A percentile compares a stretch with the other conserved stretches of the same genome.
Conservation (phyloP, 1,139 yeast species). For the Nakaseomyces delphensis region DNA sequence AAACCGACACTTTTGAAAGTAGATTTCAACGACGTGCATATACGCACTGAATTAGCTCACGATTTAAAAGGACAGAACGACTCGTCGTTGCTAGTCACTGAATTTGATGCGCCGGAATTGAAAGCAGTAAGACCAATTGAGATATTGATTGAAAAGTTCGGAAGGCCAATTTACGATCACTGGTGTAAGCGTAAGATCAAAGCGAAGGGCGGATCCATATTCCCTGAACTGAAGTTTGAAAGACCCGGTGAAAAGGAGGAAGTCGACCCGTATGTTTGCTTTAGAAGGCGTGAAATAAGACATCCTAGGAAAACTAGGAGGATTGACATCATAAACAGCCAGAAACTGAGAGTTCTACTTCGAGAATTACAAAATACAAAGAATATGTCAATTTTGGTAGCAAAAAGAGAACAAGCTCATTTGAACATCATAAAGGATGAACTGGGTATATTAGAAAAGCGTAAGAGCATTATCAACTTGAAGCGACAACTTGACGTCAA, state of each 20-base stretch:
- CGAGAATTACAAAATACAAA: slow-evolving; percentile 73
- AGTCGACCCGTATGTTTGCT: slow-evolving; percentile 89
- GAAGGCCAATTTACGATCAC: slow-evolving; percentile 63
- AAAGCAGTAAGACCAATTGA: slow-evolving; percentile 33
- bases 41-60: slow-evolving; percentile 22
- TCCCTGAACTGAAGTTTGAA: slow-evolving; percentile 74
- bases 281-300: slow-evolving; percentile 90
- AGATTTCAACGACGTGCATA: slow-evolving; percentile 22
- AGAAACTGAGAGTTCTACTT: slow-evolving; percentile 65
- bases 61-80: slow-evolving; percentile 16
- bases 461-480: slow-evolving; percentile 61
- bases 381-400: slow-evolving; percentile 57
- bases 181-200: slow-evolving; percentile 71
- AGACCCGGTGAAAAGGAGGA: slow-evolving; percentile 87
- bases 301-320: slow-evolving; percentile 95
- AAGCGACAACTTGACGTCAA: slow-evolving; percentile 69
- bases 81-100: slow-evolving; percentile 17
- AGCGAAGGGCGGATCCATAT: slow-evolving; percentile 60
- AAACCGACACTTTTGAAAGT: slow-evolving; percentile 37
- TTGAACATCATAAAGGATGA: slow-evolving; percentile 20
- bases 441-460: slow-evolving; percentile 32
- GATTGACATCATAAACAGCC: slow-evolving; percentile 85
- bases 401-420: slow-evolving; percentile 52
- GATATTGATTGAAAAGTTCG: slow-evolving; percentile 53
- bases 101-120: slow-evolving; percentile 38